A percentile compares a stretch with the other conserved stretches of the same genome.
Conservation (phyloP, 805 yeast species). For the Cyberlindnera veronae region DNA sequence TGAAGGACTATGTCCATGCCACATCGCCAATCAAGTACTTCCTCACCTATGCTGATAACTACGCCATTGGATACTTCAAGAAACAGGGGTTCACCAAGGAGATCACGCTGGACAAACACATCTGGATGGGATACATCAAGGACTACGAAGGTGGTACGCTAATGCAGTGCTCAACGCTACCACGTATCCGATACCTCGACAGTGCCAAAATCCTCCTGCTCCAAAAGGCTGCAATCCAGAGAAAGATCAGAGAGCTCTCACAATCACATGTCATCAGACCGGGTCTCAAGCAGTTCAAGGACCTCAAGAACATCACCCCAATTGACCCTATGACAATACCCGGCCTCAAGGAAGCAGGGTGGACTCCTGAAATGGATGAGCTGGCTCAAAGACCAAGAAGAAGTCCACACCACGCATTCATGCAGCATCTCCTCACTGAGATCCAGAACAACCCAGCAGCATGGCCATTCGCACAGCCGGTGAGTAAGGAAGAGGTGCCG, state of each 20-base stretch:
- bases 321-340: conserved; percentile 86
- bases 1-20: conserved; percentile 90
- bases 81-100: conserved; percentile 98
- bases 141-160: conserved; percentile 99
- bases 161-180: conserved; percentile 96
- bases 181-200: conserved; percentile 83
- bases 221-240: conserved; percentile 88
- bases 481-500: conserved; percentile 88
- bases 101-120: conserved; percentile 74
- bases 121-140: conserved; percentile 98
- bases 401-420: conserved; percentile 90
- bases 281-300: conserved; percentile 72
- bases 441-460: conserved; percentile 93
- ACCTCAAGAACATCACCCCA: conserved; percentile 41
- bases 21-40: conserved; percentile 85
- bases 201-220: conserved; percentile 78
- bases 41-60: conserved; percentile 95
- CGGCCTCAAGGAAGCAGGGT: conserved; percentile 89
- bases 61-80: conserved; percentile 97
- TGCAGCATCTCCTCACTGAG: conserved; percentile 86
- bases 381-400: conserved; percentile 92
- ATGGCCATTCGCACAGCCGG: conserved; percentile 97
- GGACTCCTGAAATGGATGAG: conserved; percentile 98
- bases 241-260: conserved; percentile 76
- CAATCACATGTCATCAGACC: conserved; percentile 77